Base-by-base conservation (phyloP, 352 stramenopile species). In the Thalassiosira exigua region DNA sequence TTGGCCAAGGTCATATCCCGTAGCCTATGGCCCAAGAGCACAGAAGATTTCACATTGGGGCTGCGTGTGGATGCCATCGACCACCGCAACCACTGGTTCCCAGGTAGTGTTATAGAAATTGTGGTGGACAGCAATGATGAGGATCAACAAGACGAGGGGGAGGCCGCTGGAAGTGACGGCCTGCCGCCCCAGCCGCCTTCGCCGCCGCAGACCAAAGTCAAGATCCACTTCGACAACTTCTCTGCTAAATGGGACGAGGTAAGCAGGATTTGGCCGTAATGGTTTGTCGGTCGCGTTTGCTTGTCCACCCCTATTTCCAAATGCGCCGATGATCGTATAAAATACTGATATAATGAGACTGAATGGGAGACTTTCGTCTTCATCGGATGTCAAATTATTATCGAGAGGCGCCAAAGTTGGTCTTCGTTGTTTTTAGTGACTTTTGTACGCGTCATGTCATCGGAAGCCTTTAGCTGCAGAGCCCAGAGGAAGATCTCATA, bases 191-290 rank as follows among this genome's bases (percentile, higher is more conserved):
- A n/a, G n/a, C 39, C 39, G 39, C 12, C 50, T 14, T 11, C 5
- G 3, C 11, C 57, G 67, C 21, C 66, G 32, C 39, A 54, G 24
- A 89, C 46, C 32, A 91, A 90, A 58, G 85, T 94, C 17, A 79
- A 76, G 51, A 76, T 95, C 51, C 89, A 94, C 79, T 95, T 94
- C 72, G 91, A 95, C 66, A 91, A 92, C 41, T 94, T 91, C 76
- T 82, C 81, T 12, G 69, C 78, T 1, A 93, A 93, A 72, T 95
- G 89, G 89, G 91, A 95, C 74, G 85, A 94, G 74, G n/a, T n/a
- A n/a, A n/a, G n/a, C n/a, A n/a, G n/a, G n/a, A n/a, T n/a, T n/a
- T n/a, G n/a, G n/a, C n/a, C n/a, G n/a, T n/a, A n/a, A n/a, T n/a
- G n/a, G n/a, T n/a, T n/a, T n/a, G n/a, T n/a, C n/a, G n/a, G n/a